Evolutionary conservation across 169 alveolate genomes (phyloP), one percentile per base, ranked within the genome.

Genomic region (Theileria parva): DNA sequence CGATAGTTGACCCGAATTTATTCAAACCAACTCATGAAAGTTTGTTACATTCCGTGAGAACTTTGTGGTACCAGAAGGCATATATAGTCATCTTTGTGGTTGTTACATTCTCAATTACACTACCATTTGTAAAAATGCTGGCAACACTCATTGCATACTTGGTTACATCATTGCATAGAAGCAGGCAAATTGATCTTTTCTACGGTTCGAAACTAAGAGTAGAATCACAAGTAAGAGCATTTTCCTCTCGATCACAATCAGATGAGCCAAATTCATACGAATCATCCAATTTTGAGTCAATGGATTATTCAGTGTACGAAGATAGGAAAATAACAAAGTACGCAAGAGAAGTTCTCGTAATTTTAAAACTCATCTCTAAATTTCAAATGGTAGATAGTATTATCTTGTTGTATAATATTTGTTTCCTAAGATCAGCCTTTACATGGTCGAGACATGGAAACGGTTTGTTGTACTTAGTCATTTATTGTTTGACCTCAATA

Each of bases 311-410:
- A 55, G n/a, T 21, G 23, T 63, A 61, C 59, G 86, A 83, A 76
- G 86, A 76, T 39, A 85, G 77, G n/a, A 79, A 72, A 21, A 23
- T 27, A 44, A 83, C 77, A 27, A 83, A 83, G 71, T 83, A 83
- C 64, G 74, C 89, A 7, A n/a, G 89, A 13, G 89, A 83, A 57
- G 73, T 85, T 61, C 65, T 85, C 37, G 44, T 77, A 21, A 61
- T 78, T 21, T 61, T 85, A 39, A 85, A 85, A 79, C 64, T 78
- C 44, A 57, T 85, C 13, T 85, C 87, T 37, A 85, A 85, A 79
- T 85, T 85, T 66, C 91, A 85, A 64, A 71, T 85, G 81, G 91
- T 85, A 23, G 91, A 85, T 59, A 68, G 57, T 19, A 59, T 85
- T 8, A 74, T 85, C 28, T 60, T 85, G 66, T 68, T 85, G 27